These are phyloP conservation scores for Hypoxylon sp. DNA, from an alignment of 2,329 filamentous ascomycete genomes.

Conservation along the genomic window DNA sequence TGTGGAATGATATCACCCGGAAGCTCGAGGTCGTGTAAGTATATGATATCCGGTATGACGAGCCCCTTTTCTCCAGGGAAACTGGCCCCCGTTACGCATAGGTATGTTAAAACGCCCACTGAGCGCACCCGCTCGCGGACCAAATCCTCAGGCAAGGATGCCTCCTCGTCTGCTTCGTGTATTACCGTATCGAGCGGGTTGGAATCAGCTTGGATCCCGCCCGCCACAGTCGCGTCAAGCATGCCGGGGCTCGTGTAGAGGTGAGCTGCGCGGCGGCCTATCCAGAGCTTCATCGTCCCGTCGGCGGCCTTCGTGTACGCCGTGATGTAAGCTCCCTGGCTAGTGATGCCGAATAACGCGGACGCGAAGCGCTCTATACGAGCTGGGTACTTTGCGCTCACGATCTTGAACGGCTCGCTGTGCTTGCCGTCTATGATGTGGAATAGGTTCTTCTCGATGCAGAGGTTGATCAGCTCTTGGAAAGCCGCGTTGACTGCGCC, in stretches of 20 bases:
- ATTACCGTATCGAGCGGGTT: conserved; percentile 76
- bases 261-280: conserved; percentile 73
- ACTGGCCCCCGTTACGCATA: conserved; percentile 72
- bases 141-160: conserved; percentile 73
- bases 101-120: conserved; percentile 76
- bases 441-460: conserved; percentile 52
- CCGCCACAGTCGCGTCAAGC: conserved; percentile 83
- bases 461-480: conserved; percentile 51
- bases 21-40: conserved; percentile 83
- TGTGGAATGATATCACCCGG: conserved; percentile 69
- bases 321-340: conserved; percentile 75
- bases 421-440: conserved; percentile 53
- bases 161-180: conserved; percentile 80
- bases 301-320: conserved; percentile 64
- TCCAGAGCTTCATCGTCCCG: conserved; percentile 73
- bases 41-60: conserved; percentile 62
- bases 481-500: conserved; percentile 54
- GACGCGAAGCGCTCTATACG: conserved; percentile 63
- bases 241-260: conserved; percentile 80
- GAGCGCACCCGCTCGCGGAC: conserved; percentile 68
- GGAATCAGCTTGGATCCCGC: conserved; percentile 76
- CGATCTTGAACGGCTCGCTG: conserved; percentile 57
- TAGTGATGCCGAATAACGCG: conserved; percentile 74
- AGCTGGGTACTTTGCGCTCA: conserved; percentile 49
- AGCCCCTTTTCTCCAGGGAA: conserved; percentile 75